phyloP scores from a whole-genome alignment of 805 yeast species.

The Naumovozyma castellii region DNA sequence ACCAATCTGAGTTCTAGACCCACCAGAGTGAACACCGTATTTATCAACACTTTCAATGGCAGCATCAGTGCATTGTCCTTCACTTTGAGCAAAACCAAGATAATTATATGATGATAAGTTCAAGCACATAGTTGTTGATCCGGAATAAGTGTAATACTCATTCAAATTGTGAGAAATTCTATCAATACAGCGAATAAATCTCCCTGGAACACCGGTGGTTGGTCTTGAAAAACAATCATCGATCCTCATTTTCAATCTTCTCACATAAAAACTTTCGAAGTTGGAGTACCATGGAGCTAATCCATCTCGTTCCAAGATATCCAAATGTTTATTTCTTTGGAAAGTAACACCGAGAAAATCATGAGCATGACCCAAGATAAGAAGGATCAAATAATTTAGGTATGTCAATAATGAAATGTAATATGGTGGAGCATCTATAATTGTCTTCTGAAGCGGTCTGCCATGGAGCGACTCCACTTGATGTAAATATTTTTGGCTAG shows the following conservation, averaged over 20 bases:
- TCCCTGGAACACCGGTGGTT: constrained; percentile 95
- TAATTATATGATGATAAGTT: constrained; percentile 89
- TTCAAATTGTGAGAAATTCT: constrained; percentile 61
- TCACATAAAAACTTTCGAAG: constrained; percentile 85
- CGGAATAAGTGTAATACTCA: constrained; percentile 61
- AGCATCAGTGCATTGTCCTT: constrained; percentile 79
- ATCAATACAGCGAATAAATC: constrained; percentile 74
- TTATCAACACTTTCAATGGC: constrained; percentile 55
- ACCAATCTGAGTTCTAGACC: constrained; percentile 69
- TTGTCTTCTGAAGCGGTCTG: constrained; percentile 50
- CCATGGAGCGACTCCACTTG: constrained; percentile 47
- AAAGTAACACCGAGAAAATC: constrained; percentile 79
- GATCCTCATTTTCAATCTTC: constrained; percentile 82
- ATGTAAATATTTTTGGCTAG: constrained; percentile 56
- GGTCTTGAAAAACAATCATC: constrained; percentile 95
- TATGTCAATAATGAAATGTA: constrained; percentile 72
- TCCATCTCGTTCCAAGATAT: constrained; percentile 71
- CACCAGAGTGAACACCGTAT: constrained; percentile 71
- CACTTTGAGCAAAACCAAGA: constrained; percentile 92
- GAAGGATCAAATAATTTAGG: constrained; percentile 71
- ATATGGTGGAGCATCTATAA: constrained; percentile 80
- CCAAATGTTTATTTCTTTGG: constrained; percentile 53
- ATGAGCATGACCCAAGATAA: constrained; percentile 80
- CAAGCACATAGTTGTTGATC: constrained; percentile 65
- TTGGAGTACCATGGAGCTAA: constrained; percentile 94